Evolutionary conservation across 2,329 filamentous ascomycete genomes (phyloP).

Genomic region (Botrytis elliptica): DNA sequence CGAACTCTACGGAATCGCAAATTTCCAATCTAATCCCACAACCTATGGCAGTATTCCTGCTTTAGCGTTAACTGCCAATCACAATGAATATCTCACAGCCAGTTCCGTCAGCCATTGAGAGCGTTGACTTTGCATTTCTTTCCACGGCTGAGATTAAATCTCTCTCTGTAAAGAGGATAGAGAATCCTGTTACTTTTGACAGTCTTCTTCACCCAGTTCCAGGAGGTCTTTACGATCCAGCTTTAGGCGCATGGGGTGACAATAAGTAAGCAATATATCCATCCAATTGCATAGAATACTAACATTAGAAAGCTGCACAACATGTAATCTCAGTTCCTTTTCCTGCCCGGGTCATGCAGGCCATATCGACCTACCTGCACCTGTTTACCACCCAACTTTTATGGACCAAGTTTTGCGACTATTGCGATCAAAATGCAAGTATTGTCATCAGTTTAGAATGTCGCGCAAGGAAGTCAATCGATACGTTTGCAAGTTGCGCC

Average conservation of each 20-base stretch:
- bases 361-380: conserved; percentile 90
- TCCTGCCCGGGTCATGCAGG: conserved; percentile 90
- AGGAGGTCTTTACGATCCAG: conserved; percentile 88
- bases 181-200: conserved; percentile 93
- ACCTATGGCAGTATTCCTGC: conserved; percentile 21
- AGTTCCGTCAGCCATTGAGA: conserved; percentile 76
- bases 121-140: conserved; percentile 87
- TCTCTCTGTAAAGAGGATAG: conserved; percentile 90
- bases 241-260: conserved; percentile 86
- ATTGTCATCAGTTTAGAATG: conserved; percentile 85
- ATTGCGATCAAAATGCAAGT: conserved; percentile 82
- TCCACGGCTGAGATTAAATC: conserved; percentile 78
- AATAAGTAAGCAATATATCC: conserved; percentile 60
- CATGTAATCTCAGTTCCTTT: conserved; percentile 80
- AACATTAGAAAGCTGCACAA: conserved; percentile 67
- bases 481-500: conserved; percentile 78
- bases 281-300: neutral
- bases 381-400: conserved; percentile 95
- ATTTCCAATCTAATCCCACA: conserved; percentile 10
- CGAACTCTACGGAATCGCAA: conserved; percentile 2
- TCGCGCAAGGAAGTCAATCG: conserved; percentile 73
- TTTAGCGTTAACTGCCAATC: conserved; percentile 21
- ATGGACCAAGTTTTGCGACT: conserved; percentile 88
- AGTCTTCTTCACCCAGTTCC: conserved; percentile 84
- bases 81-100: conserved; percentile 76